Evolutionary conservation across 371 early-diverging fungal species (phyloP).

Genomic region (Chytridiales sp.): DNA sequence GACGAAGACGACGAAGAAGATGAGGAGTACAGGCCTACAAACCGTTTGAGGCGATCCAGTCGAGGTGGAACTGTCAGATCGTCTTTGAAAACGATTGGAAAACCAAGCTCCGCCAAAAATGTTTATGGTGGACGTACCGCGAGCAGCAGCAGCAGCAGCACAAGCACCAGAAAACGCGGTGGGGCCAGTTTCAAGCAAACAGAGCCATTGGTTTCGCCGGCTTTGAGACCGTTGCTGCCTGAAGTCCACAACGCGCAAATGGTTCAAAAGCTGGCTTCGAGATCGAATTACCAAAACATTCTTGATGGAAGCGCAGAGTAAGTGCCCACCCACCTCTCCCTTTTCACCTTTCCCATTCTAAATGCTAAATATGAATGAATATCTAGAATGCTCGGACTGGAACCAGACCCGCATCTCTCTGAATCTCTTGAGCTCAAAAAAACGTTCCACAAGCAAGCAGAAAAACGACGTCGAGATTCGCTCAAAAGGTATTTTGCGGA

Average conservation of each 20-base stretch:
- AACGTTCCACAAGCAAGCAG: slow-evolving; percentile 86
- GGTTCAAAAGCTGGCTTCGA: slow-evolving; percentile 66
- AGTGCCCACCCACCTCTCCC: too few relatives aligned
- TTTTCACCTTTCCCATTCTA: too few relatives aligned
- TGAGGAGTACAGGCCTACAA: too few relatives aligned
- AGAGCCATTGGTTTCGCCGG: slow-evolving; percentile 47
- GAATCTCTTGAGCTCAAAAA: slow-evolving; percentile 21
- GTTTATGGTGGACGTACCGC: slow-evolving; percentile 61
- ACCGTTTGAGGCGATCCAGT: too few relatives aligned
- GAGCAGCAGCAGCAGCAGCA: slow-evolving; percentile 42
- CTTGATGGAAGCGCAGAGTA: slow-evolving; percentile 74
- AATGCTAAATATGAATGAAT: too few relatives aligned
- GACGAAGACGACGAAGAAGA: too few relatives aligned
- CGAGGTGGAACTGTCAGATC: too few relatives aligned
- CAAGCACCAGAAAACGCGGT: slow-evolving; percentile 24
- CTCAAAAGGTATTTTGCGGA: slow-evolving; percentile 83
- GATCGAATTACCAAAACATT: slow-evolving; percentile 82
- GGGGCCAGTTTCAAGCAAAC: too few relatives aligned
- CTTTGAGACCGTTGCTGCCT: slow-evolving; percentile 37
- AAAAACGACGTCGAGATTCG: slow-evolving; percentile 86
- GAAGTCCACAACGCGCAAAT: too few relatives aligned
- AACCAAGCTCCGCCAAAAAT: too few relatives aligned
- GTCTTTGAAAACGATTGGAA: slow-evolving; percentile 56
- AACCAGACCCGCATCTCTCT: slow-evolving; percentile 8
- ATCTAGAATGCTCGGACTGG: slow-evolving; percentile 17